A percentile compares a stretch with the other conserved stretches of the same genome.
Evolutionary conservation across 1,284 basidiomycete species (phyloP).

Genomic region (Cystobasidiaceae sp.): DNA sequence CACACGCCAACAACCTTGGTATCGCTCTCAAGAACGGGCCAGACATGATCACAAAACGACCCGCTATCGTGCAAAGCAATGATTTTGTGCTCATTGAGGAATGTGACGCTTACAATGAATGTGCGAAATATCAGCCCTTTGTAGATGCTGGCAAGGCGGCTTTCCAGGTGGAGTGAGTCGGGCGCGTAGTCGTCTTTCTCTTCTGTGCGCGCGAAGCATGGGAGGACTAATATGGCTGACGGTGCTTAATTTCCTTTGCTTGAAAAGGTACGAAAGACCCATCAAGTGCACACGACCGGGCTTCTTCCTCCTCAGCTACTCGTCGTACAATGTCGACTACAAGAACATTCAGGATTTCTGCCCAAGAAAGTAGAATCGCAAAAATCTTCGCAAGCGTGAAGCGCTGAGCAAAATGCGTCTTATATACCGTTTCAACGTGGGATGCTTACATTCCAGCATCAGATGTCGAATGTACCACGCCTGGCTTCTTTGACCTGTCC

Average conservation of each 20-base stretch:
- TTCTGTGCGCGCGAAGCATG: neutral
- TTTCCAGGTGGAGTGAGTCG: conserved; percentile 29
- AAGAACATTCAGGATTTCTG: conserved; percentile 2
- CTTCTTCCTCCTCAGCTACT: conserved; percentile 9
- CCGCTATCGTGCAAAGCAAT: conserved; percentile 9
- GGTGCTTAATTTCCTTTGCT: neutral
- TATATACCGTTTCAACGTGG: no score
- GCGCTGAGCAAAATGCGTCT: neutral
- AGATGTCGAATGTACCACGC: no score
- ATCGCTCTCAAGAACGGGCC: conserved; percentile 46
- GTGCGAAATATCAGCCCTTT: conserved; percentile 1
- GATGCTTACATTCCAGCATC: no score
- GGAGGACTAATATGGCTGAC: neutral
- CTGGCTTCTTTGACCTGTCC: conserved; percentile 25
- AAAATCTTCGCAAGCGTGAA: neutral
- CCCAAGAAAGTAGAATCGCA: neutral
- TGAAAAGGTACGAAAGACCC: neutral
- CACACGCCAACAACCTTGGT: conserved; percentile 34
- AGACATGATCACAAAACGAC: conserved; percentile 34
- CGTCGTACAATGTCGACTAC: neutral
- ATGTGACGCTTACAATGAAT: conserved; percentile 21
- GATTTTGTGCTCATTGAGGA: conserved; percentile 20
- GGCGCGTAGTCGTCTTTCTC: neutral
- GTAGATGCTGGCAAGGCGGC: conserved; percentile 12
- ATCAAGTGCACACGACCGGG: neutral